These are phyloP conservation scores for Conticribra guillardii DNA, from an alignment of 108 stramenopile species.

Conservation along the genomic window DNA sequence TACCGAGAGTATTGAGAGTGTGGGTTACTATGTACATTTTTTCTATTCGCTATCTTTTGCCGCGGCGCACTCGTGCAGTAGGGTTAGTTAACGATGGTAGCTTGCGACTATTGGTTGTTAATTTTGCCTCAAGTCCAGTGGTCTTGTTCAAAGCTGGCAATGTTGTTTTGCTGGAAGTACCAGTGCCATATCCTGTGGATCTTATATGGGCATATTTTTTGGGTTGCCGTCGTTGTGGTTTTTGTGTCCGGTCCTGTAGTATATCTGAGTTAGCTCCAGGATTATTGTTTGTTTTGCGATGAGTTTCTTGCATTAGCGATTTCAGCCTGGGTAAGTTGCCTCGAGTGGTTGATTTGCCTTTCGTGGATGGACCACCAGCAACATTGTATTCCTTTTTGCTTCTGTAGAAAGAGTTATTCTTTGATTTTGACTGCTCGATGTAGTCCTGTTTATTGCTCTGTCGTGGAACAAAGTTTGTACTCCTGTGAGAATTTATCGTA, in stretches of 20 bases:
- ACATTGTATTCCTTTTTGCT: constrained; percentile 10
- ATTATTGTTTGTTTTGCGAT: neutral
- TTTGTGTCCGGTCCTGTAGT: neutral
- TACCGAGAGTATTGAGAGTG: too few species aligned
- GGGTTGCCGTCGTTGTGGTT: constrained; percentile 14
- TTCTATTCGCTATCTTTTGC: too few species aligned
- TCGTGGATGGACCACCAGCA: neutral
- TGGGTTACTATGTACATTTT: too few species aligned
- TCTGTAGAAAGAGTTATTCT: constrained; percentile 37
- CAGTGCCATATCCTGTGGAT: constrained; percentile 38
- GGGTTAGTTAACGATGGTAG: too few species aligned
- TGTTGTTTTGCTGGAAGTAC: too few species aligned
- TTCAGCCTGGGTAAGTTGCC: constrained; percentile 21
- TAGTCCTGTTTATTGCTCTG: constrained; percentile 36
- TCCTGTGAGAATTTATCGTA: neutral
- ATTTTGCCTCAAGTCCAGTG: too few species aligned
- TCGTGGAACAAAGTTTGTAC: neutral
- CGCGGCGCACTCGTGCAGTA: too few species aligned
- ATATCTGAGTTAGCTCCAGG: neutral
- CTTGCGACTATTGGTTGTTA: too few species aligned
- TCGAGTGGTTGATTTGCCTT: constrained; percentile 10
- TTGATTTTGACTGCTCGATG: constrained; percentile 23
- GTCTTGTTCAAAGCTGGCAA: too few species aligned
- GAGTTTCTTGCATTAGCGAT: constrained; percentile 14
- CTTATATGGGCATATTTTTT: constrained; percentile 22